phyloP scores from a whole-genome alignment of 495 filamentous ascomycete genomes.

The Aspergillus carlsbadensis region DNA sequence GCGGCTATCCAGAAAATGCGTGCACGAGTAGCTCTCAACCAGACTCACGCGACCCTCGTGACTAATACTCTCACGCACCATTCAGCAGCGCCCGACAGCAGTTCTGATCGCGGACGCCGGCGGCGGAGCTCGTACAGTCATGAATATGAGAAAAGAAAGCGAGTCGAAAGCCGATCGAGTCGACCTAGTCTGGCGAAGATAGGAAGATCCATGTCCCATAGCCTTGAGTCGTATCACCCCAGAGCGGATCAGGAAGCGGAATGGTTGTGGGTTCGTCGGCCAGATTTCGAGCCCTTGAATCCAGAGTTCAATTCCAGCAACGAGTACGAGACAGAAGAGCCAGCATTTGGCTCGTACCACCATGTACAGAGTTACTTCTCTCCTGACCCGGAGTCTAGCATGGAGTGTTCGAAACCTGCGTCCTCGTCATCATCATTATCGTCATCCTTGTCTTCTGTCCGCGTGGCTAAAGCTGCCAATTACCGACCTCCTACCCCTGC shows the following conservation, averaged over 20 bases:
- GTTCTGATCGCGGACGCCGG: slow-evolving; percentile 21
- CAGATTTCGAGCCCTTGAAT: neutral
- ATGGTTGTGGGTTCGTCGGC: slow-evolving; percentile 3
- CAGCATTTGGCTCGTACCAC: slow-evolving; percentile 4
- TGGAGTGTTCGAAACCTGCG: neutral
- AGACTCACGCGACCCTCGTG: slow-evolving; percentile 62
- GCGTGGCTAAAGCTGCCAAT: neutral
- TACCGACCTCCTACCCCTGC: slow-evolving; percentile 17
- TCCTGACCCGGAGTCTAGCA: slow-evolving; percentile 6
- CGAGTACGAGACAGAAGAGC: slow-evolving; percentile 21
- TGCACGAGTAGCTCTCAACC: slow-evolving; percentile 75
- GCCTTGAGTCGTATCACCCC: neutral
- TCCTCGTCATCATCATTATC: slow-evolving; percentile 1
- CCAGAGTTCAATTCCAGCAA: slow-evolving; percentile 14
- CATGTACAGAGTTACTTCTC: slow-evolving; percentile 6
- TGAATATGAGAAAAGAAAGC: slow-evolving; percentile 29
- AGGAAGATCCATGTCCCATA: slow-evolving; percentile 29
- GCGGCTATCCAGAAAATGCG: slow-evolving; percentile 75
- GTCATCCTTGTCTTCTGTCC: neutral
- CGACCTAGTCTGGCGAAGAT: slow-evolving; percentile 18
- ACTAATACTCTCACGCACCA: slow-evolving; percentile 19
- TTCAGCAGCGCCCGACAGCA: slow-evolving; percentile 24
- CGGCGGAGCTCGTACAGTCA: slow-evolving; percentile 38
- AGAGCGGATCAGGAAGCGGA: slow-evolving; percentile 3
- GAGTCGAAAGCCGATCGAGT: slow-evolving; percentile 14